These are phyloP conservation scores for Apiotrichum akiyoshidainum DNA, from an alignment of 1,284 basidiomycete genomes.

Conservation along the genomic window DNA sequence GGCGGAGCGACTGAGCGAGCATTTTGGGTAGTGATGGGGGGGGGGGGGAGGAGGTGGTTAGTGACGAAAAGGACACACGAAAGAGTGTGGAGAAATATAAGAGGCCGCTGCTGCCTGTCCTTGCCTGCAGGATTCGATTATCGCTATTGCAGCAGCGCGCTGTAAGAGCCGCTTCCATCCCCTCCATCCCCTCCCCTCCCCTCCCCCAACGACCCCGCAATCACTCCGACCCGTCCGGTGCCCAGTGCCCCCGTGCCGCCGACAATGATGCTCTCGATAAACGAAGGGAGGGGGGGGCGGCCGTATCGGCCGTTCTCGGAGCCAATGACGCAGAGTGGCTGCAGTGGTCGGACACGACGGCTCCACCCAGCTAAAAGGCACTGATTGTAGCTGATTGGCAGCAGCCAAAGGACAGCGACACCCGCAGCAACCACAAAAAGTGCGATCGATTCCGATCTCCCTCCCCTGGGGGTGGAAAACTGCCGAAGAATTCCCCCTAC, in stretches of 20 bases:
- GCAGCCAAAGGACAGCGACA: too few species aligned
- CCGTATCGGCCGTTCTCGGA: conserved; percentile 6
- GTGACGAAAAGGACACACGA: not conserved
- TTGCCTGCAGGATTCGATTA: not conserved
- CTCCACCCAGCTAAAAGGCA: too few species aligned
- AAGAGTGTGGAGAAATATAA: not conserved
- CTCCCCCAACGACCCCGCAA: too few species aligned
- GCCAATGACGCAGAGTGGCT: not conserved
- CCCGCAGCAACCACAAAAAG: not conserved
- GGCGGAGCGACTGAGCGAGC: conserved; percentile 1
- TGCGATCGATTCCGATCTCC: not conserved
- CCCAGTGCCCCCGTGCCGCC: not conserved
- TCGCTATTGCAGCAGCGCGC: too few species aligned
- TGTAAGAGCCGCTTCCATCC: too few species aligned
- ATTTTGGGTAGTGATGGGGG: not conserved
- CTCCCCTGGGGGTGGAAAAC: not conserved
- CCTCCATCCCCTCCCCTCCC: too few species aligned
- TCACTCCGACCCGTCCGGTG: not conserved
- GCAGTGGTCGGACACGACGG: too few species aligned
- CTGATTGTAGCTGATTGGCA: too few species aligned
- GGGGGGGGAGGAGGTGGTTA: not conserved
- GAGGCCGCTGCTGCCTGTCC: not conserved
- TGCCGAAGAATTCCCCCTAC: not conserved
- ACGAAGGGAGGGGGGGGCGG: not conserved
- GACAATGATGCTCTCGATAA: not conserved